Conservation (phyloP, 2,329 filamentous ascomycete genomes). For the Ophiobolus disseminans region DNA sequence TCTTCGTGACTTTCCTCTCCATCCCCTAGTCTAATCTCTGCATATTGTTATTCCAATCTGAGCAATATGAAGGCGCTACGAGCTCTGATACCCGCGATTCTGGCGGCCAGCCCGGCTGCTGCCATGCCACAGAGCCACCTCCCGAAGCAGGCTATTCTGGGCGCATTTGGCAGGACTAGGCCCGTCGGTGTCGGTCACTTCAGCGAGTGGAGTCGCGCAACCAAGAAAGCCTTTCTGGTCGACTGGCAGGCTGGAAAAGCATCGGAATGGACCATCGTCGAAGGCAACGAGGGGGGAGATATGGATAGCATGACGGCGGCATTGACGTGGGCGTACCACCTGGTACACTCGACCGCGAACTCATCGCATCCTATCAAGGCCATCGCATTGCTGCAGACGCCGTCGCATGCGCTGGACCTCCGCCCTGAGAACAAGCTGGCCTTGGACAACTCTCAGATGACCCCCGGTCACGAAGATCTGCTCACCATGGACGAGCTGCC, state of each 20-base stretch:
- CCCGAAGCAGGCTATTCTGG: constrained; percentile 26
- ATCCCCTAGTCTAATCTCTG: neutral
- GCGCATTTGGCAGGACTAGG: constrained; percentile 14
- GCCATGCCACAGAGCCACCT: constrained; percentile 26
- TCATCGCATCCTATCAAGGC: constrained; percentile 54
- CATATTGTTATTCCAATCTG: neutral
- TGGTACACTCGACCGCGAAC: constrained; percentile 54
- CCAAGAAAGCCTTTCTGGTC: constrained; percentile 55
- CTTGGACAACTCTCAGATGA: constrained; percentile 56
- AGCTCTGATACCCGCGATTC: constrained; percentile 17
- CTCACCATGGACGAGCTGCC: constrained; percentile 58
- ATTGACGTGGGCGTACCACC: constrained; percentile 58
- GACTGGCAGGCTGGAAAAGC: constrained; percentile 55
- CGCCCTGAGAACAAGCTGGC: constrained; percentile 57
- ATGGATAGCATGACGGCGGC: constrained; percentile 55
- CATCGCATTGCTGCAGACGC: constrained; percentile 57
- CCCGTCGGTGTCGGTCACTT: constrained; percentile 55
- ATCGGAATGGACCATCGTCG: constrained; percentile 55
- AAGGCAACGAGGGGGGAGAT: constrained; percentile 57
- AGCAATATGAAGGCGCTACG: constrained; percentile 26
- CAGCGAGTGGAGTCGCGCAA: constrained; percentile 57
- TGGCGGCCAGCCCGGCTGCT: constrained; percentile 17
- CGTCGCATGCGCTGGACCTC: constrained; percentile 55
- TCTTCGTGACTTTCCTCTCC: neutral
- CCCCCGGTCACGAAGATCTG: constrained; percentile 54